Base-by-base conservation (phyloP, 495 filamentous ascomycete species). In the Aspergillus baeticus region DNA sequence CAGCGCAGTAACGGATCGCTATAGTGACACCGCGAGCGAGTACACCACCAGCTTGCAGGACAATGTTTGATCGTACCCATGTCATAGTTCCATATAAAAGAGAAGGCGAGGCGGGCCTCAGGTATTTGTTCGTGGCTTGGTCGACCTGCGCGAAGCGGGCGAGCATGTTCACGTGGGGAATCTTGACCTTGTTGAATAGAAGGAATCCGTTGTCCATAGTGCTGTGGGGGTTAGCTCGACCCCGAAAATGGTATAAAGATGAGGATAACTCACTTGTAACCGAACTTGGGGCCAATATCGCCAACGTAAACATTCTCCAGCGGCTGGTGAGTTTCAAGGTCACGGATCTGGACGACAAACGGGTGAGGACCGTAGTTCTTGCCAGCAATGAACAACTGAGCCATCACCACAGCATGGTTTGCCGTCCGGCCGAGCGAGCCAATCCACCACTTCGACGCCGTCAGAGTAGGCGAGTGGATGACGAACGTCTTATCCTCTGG, bases 181-280 rank as follows among this genome's bases (percentile, higher is more conserved):
- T 74, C 59, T 87, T 86, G 60, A 88, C 76, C 6, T 87, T 75
- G 68, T 88, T 87, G 66, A 91, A 83, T 23, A 87, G 77, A 20
- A 90, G 72, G 72, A 86, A 91, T 4, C 88, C 88, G 58, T 90
- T 91, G 67, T 90, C 87, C 81, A 88, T 85, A 15, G 84, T 87
- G 60, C 83, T 80, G 59, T 44, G 57, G 26, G 54, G 18, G 55
- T 67, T 51, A 61, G 59, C 6, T 5, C 23, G 26, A 39, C 31
- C 10, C 0, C 26, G 21, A 49, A 3, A 1, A 6, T 35, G 11
- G 2, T 11, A 14, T 10, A 10, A 6, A 6, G 1, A 1, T 0
- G n/a, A n/a, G n/a, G n/a, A n/a, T n/a, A n/a, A 71, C 68, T 66
- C 47, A 73, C 71, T 81, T 82, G 65, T 87, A 87, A 3, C 86